A percentile compares a stretch with the other conserved stretches of the same genome.
Conservation (phyloP, 805 yeast genomes). For the Ogataea glucozyma region DNA sequence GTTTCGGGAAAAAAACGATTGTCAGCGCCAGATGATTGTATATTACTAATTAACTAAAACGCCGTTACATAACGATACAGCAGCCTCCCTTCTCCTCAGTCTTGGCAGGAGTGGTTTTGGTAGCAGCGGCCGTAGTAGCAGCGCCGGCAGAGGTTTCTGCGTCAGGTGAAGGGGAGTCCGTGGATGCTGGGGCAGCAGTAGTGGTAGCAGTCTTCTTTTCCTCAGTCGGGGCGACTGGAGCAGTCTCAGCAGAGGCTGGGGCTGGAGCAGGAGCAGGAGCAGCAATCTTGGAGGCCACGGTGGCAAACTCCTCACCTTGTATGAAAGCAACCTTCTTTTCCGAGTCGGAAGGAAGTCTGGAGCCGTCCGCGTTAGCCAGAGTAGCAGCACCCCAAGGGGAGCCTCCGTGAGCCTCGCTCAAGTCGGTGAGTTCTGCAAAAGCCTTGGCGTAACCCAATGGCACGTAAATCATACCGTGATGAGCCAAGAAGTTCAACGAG, state of each 20-base stretch:
- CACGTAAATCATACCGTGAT: slow-evolving; percentile 78
- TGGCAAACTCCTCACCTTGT: slow-evolving; percentile 69
- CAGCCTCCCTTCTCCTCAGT: slow-evolving; percentile 13
- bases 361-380: slow-evolving; percentile 75
- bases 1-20: slow-evolving; percentile 41
- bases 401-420: slow-evolving; percentile 74
- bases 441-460: slow-evolving; percentile 73
- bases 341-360: slow-evolving; percentile 61
- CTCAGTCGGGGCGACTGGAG: neutral
- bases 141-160: neutral
- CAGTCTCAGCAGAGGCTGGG: slow-evolving; percentile 2
- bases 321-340: slow-evolving; percentile 63
- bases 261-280: slow-evolving; percentile 12
- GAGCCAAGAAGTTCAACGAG: slow-evolving; percentile 63
- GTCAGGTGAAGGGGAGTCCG: no score
- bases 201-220: slow-evolving; percentile 9
- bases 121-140: neutral
- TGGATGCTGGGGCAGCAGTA: slow-evolving; percentile 14
- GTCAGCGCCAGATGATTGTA: slow-evolving; percentile 17
- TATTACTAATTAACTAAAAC: neutral
- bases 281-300: slow-evolving; percentile 38
- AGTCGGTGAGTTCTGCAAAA: slow-evolving; percentile 52
- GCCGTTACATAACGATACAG: slow-evolving; percentile 14
- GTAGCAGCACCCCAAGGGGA: slow-evolving; percentile 89
- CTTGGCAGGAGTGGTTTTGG: slow-evolving; percentile 1